Conservation (phyloP, 352 stramenopile species). For the Phytophthora pini region DNA sequence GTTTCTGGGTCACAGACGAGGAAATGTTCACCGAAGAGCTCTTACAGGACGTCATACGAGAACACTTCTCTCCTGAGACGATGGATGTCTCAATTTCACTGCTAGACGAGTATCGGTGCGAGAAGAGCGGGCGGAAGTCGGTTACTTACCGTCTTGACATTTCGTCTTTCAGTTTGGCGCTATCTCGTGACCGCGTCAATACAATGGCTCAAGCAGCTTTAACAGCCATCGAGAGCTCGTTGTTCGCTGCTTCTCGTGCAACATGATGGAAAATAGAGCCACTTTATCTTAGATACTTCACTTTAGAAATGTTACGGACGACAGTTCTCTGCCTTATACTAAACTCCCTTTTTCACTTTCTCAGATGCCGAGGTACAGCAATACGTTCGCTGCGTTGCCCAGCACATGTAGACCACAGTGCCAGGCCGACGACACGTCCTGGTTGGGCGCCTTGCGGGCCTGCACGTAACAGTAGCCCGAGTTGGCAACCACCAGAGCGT, state of each 20-base stretch:
- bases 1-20: slow-evolving; percentile 77
- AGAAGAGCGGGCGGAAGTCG: slow-evolving; percentile 54
- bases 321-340: slow-evolving; percentile 25
- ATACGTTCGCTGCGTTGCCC: slow-evolving; percentile 78
- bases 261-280: slow-evolving; percentile 24
- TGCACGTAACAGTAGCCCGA: slow-evolving; percentile 77
- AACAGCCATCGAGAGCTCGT: slow-evolving; percentile 52
- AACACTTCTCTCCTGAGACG: slow-evolving; percentile 49
- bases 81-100: slow-evolving; percentile 46
- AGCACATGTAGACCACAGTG: slow-evolving; percentile 82
- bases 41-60: slow-evolving; percentile 42
- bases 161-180: slow-evolving; percentile 39
- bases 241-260: slow-evolving; percentile 63
- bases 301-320: neutral
- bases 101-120: slow-evolving; percentile 70
- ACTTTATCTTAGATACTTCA: slow-evolving; percentile 21
- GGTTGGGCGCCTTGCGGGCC: slow-evolving; percentile 60
- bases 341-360: slow-evolving; percentile 3
- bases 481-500: slow-evolving; percentile 71
- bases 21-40: slow-evolving; percentile 58
- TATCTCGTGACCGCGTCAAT: slow-evolving; percentile 66
- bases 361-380: slow-evolving; percentile 77
- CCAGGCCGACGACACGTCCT: slow-evolving; percentile 79
- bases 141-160: slow-evolving; percentile 69
- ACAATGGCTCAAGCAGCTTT: slow-evolving; percentile 44